A percentile compares a stretch with the other conserved stretches of the same genome.
These are phyloP conservation scores for Catunica adiposa DNA, from an alignment of 2,329 filamentous ascomycete species.

Conservation along the genomic window DNA sequence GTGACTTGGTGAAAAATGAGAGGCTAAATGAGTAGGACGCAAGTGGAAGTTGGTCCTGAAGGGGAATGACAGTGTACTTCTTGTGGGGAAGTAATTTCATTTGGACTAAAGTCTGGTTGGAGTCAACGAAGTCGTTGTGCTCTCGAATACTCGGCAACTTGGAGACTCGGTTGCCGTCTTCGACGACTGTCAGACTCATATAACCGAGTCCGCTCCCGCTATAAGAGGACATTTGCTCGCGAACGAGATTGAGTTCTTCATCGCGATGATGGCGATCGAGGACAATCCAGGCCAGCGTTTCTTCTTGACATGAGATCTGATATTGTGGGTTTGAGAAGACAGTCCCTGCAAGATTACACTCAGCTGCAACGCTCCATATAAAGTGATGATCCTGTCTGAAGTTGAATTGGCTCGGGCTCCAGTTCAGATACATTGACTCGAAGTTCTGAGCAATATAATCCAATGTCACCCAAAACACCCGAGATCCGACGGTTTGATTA, in stretches of 20 bases:
- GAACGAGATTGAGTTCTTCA: slow-evolving; percentile 38
- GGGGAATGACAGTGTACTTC: slow-evolving; percentile 46
- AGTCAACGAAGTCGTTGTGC: slow-evolving; percentile 78
- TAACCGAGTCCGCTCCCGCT: slow-evolving; percentile 47
- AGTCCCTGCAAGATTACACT: slow-evolving; percentile 32
- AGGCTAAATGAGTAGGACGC: slow-evolving; percentile 71
- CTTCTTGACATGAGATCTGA: slow-evolving; percentile 41
- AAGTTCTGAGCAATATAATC: slow-evolving; percentile 83
- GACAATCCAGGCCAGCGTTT: slow-evolving; percentile 63
- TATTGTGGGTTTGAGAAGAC: slow-evolving; percentile 56
- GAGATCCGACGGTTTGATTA: slow-evolving; percentile 34
- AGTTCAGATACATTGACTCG: slow-evolving; percentile 91
- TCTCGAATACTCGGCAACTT: slow-evolving; percentile 55
- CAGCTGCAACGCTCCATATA: slow-evolving; percentile 50
- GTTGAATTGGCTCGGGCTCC: slow-evolving; percentile 75
- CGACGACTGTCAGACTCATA: slow-evolving; percentile 74
- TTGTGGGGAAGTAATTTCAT: slow-evolving; percentile 30
- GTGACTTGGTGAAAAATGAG: slow-evolving; percentile 56
- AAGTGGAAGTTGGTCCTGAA: slow-evolving; percentile 62
- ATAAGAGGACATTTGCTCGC: background rate
- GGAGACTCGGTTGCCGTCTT: slow-evolving; percentile 54
- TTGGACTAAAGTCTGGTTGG: slow-evolving; percentile 74
- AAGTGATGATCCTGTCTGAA: slow-evolving; percentile 83
- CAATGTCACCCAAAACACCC: slow-evolving; percentile 73
- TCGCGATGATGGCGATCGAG: slow-evolving; percentile 74